phyloP scores from a whole-genome alignment of 2,329 filamentous ascomycete genomes.

The Aschersonia sp. region DNA sequence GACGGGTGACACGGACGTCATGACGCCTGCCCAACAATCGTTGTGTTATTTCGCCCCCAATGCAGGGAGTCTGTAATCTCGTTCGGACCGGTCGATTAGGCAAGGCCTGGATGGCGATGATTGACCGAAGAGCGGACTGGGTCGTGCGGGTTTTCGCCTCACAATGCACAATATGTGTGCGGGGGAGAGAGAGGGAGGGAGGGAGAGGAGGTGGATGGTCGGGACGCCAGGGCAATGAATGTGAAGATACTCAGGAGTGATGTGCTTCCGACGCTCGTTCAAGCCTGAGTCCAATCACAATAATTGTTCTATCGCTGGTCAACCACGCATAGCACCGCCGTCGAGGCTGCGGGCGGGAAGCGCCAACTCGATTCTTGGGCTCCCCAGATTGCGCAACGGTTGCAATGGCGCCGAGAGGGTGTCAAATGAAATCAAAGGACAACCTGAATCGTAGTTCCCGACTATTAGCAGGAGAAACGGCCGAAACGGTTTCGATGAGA shows the following conservation, averaged over 20 bases:
- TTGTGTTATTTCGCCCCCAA: no score
- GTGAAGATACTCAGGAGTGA: no score
- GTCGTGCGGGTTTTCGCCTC: conserved; percentile 18
- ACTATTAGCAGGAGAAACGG: conserved; percentile 1
- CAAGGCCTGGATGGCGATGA: conserved; percentile 7
- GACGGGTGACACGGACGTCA: conserved; percentile 33
- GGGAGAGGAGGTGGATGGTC: conserved; percentile 1
- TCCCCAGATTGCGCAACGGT: background rate
- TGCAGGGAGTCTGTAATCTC: background rate
- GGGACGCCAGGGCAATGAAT: no score
- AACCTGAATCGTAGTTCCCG: background rate
- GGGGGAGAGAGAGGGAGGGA: conserved; percentile 4
- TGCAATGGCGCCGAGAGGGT: background rate
- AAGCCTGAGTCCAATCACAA: no score
- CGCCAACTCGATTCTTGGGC: conserved; percentile 15
- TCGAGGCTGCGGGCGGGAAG: conserved; percentile 18
- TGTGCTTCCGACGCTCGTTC: no score
- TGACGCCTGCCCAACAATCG: conserved; percentile 9
- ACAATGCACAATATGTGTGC: background rate
- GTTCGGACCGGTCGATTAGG: conserved; percentile 8
- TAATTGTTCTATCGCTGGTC: conserved; percentile 5
- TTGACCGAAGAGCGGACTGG: conserved; percentile 10
- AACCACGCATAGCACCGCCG: conserved; percentile 13
- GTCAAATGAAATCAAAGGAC: background rate
- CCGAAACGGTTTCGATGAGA: background rate